phyloP scores from a whole-genome alignment of 1,139 yeast species.

The Protomyces gravidus region DNA sequence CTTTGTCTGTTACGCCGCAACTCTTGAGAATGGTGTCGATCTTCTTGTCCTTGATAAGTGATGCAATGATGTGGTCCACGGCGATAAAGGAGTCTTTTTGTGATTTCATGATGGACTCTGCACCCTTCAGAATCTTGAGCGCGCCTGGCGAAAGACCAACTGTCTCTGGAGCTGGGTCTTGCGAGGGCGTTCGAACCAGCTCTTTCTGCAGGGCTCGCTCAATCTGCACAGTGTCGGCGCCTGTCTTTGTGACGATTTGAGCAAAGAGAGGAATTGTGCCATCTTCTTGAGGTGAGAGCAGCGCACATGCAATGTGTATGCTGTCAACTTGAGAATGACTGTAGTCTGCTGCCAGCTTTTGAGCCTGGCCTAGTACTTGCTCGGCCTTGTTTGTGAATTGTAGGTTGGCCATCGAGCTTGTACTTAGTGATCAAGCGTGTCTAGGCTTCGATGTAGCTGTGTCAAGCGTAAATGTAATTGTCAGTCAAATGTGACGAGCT shows the following conservation, averaged over 20 bases:
- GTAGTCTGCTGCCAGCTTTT: constrained; percentile 76
- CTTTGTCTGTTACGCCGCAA: constrained; percentile 61
- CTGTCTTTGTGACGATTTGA: constrained; percentile 78
- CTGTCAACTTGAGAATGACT: constrained; percentile 80
- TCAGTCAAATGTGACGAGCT: too few species aligned
- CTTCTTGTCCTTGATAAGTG: constrained; percentile 71
- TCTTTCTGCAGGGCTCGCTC: constrained; percentile 76
- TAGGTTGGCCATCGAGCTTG: constrained; percentile 40
- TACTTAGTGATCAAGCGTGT: too few species aligned
- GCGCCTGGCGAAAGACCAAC: constrained; percentile 64
- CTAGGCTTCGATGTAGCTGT: too few species aligned
- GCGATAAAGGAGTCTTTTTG: constrained; percentile 91
- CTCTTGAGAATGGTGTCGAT: constrained; percentile 73
- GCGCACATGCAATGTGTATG: constrained; percentile 83
- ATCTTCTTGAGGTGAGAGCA: constrained; percentile 72
- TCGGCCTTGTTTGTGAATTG: constrained; percentile 84
- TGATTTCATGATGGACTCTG: constrained; percentile 69
- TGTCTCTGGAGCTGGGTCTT: constrained; percentile 78
- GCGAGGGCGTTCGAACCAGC: constrained; percentile 79
- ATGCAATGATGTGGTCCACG: constrained; percentile 86
- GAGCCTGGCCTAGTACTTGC: constrained; percentile 70
- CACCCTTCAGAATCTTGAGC: constrained; percentile 65
- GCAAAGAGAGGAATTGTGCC: constrained; percentile 68
- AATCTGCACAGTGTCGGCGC: constrained; percentile 79
- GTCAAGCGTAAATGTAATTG: too few species aligned